Base-by-base conservation (phyloP, 2,329 filamentous ascomycete genomes). In the Septoria linicola region DNA sequence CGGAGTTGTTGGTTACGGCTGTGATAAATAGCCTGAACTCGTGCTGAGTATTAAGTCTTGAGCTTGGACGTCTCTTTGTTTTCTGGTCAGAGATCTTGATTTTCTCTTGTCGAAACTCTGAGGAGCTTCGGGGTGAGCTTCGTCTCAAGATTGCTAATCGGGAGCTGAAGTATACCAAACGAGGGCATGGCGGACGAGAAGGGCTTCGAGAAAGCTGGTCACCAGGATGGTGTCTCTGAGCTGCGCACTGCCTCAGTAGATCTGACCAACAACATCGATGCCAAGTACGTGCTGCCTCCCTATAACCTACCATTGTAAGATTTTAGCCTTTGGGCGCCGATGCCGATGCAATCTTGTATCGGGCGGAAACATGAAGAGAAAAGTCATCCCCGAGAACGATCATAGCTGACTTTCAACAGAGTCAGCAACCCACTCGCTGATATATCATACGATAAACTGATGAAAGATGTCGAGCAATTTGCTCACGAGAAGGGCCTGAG, bases 341-440 rank as follows among this genome's bases (percentile, higher is more conserved):
- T n/a, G n/a, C n/a, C n/a, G n/a, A n/a, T n/a, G n/a, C n/a, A n/a
- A n/a, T n/a, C n/a, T n/a, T n/a, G n/a, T n/a, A n/a, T n/a, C n/a
- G n/a, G n/a, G n/a, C n/a, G n/a, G n/a, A n/a, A n/a, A n/a, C n/a
- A n/a, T n/a, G n/a, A n/a, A n/a, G n/a, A n/a, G n/a, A 34, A 16
- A 5, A 19, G 10, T 13, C 39, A 16, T n/a, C 21, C 7, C 43
- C 20, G 20, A 5, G 8, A 20, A 25, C 27, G 19, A 39, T n/a
- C 13, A 43, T 16, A 11, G 43, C 54, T 46, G 11, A 52, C 41
- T 35, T 16, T 11, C 3, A 16, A 32, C 44, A 64, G 60, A 47
- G 58, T 80, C 48, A 72, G 75, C 47, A 84, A 84, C 34, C 78
- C 78, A 8, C 70, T 85, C 2, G 75, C 71, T 1, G 78, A 75